Base-by-base conservation (phyloP, 2,329 filamentous ascomycete genomes). In the Phialophora chinensis region DNA sequence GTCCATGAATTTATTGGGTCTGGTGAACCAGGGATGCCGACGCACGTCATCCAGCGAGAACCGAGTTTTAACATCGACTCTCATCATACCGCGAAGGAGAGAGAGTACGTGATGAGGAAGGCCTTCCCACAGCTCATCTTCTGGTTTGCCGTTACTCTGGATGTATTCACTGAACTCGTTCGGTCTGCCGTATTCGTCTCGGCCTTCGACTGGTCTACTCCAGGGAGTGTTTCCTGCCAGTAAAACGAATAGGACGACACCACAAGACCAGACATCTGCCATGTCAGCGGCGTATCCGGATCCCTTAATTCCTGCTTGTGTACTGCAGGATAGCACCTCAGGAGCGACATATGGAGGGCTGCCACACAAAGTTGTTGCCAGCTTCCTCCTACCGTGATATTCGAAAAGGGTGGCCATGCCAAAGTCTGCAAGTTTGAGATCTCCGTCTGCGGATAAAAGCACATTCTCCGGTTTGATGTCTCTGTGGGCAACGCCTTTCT, bases 301-400 rank as follows among this genome's bases (percentile, higher is more conserved):
- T 2, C 80, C 80, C 66, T 80, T 80, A 7, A 75, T 75, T 68
- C 82, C 79, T 3, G 74, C 76, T 83, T 90, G 66, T 79, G 81
- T 78, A 60, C 79, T 82, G 54, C 85, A 85, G 35, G 78, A 77
- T 20, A 89, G 80, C 31, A 99, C 95, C 79, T 99, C 95, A 0
- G 96, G 95, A 0, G 95, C 95, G 74, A 99, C 97, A 75, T 99
- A 99, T 0, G 95, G 95, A 23, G 95, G 95, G 73, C 93, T 97
- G 6, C 95, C 95, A 75, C 95, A 99, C 71, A 98, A 90, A 2
- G 94, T 97, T 14, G 89, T 88, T 75, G 92, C 96, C 68, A 89
- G 82, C 78, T 97, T 96, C 70, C 87, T 86, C 73, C 89, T 86
- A 10, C 93, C 93, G 73, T 93, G 91, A 79, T 96, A 93, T 78